Conservation (phyloP, 176 grass and related monocot genomes). For the Carex pumila region DNA sequence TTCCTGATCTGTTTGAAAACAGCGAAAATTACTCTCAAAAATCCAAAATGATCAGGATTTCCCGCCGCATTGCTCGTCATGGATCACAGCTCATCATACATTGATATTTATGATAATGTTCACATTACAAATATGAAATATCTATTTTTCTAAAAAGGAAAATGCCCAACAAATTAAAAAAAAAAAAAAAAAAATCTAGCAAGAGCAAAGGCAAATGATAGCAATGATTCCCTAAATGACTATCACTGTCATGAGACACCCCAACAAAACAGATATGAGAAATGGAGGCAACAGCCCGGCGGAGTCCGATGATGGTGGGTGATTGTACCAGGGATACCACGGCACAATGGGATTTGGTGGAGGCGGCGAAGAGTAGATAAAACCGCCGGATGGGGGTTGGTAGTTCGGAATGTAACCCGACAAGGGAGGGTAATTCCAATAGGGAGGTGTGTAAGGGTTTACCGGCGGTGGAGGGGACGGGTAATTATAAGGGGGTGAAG, state of each 20-base stretch:
- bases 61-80: not conserved
- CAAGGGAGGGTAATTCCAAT: constrained; percentile 53
- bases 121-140: not conserved
- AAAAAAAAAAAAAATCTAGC: not conserved
- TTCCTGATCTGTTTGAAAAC: not conserved
- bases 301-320: constrained; percentile 12
- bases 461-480: not conserved
- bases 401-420: constrained; percentile 45
- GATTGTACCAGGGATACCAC: constrained; percentile 83
- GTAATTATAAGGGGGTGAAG: constrained; percentile 21
- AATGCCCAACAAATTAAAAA: not conserved
- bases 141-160: not conserved
- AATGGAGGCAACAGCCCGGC: not conserved
- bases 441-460: constrained; percentile 16
- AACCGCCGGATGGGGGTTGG: constrained; percentile 25
- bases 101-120: not conserved
- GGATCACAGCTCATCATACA: not conserved
- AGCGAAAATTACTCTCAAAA: not conserved
- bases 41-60: not conserved
- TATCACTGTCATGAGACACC: not conserved
- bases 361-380: constrained; percentile 34
- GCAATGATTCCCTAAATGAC: not conserved
- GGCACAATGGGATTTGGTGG: constrained; percentile 75
- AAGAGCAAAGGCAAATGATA: not conserved
- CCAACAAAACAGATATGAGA: not conserved